These are phyloP conservation scores for Porodaedalea pini DNA, from an alignment of 1,284 basidiomycete genomes.

Conservation along the genomic window DNA sequence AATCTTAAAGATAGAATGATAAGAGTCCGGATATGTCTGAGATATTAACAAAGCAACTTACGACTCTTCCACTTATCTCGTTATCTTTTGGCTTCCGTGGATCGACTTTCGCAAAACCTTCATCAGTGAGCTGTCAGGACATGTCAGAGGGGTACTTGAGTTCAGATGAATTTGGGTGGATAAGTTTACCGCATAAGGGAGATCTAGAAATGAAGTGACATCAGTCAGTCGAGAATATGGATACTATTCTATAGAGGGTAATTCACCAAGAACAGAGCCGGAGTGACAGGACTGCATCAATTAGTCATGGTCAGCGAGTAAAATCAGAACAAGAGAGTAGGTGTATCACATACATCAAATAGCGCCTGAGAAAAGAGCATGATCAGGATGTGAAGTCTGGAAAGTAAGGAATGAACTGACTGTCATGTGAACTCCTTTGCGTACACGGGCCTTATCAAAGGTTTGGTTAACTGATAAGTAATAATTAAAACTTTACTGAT, in stretches of 20 bases:
- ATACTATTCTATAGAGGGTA: background rate
- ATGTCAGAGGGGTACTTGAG: background rate
- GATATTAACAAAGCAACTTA: background rate
- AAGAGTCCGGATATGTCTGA: background rate
- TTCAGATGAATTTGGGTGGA: background rate
- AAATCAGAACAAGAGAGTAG: background rate
- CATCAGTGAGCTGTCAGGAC: background rate
- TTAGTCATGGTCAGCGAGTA: background rate
- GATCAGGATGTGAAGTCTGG: background rate
- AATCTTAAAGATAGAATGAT: constrained; percentile 38
- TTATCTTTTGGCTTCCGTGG: background rate
- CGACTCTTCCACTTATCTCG: constrained; percentile 6
- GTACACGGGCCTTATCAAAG: too few species aligned
- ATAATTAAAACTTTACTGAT: too few species aligned
- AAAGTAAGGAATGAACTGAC: background rate
- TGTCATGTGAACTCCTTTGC: too few species aligned
- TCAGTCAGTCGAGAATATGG: constrained; percentile 3
- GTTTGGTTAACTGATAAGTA: too few species aligned
- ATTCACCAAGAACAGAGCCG: constrained; percentile 40
- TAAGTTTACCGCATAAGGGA: constrained; percentile 36
- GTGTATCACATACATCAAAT: constrained; percentile 3
- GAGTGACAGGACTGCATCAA: constrained; percentile 41
- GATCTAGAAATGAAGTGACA: constrained; percentile 28
- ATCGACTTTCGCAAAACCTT: background rate
- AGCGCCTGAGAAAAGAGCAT: background rate